These are phyloP conservation scores for Thalassiosira sp. DNA, from an alignment of 352 stramenopile genomes.

Conservation along the genomic window DNA sequence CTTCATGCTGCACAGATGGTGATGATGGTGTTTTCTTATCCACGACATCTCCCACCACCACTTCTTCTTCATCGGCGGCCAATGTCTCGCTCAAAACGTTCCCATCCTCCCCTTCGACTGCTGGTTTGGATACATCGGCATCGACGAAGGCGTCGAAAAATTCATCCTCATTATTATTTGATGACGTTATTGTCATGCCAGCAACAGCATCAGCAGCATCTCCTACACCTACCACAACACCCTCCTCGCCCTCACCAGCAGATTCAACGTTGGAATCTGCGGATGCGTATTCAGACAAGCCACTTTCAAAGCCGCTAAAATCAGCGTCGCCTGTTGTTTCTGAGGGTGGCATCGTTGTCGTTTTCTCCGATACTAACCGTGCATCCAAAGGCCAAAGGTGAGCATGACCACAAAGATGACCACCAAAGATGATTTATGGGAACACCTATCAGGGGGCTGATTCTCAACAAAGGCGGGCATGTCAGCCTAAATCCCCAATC, in stretches of 20 bases:
- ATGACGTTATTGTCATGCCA: neutral
- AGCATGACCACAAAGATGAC: too few species aligned
- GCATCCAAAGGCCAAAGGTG: too few species aligned
- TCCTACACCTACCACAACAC: too few species aligned
- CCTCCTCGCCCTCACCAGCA: neutral
- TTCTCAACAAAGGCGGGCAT: too few species aligned
- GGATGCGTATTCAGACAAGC: neutral
- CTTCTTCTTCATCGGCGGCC: neutral
- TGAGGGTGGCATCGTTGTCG: neutral
- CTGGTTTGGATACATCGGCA: neutral
- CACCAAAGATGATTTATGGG: too few species aligned
- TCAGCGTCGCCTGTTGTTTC: neutral
- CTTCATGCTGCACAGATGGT: neutral
- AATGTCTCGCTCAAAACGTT: neutral
- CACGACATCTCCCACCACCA: neutral
- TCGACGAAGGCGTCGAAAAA: conserved; percentile 11
- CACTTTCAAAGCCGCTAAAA: neutral
- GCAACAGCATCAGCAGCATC: neutral
- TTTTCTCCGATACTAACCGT: too few species aligned
- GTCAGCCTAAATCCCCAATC: too few species aligned
- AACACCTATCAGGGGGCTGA: too few species aligned
- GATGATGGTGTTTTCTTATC: too few species aligned
- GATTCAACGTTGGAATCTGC: neutral
- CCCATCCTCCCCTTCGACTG: neutral
- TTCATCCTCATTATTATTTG: neutral